Evolutionary conservation across 2,329 filamentous ascomycete genomes (phyloP).

Genomic region (Paecilomyces dactylethromorphus): DNA sequence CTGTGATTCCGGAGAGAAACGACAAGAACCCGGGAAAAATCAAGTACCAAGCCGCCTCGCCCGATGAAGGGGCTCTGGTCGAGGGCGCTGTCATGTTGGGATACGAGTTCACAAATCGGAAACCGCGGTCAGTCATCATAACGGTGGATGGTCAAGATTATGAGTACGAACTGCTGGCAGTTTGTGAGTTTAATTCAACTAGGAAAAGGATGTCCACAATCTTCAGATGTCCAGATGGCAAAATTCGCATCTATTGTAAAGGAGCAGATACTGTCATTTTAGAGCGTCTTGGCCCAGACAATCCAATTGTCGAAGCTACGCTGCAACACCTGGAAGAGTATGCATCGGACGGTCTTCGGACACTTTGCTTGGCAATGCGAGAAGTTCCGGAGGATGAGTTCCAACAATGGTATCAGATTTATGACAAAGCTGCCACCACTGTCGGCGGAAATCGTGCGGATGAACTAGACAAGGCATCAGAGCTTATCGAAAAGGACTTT

Average conservation of each 20-base stretch:
- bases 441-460: constrained; percentile 88
- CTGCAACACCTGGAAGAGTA: constrained; percentile 97
- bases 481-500: constrained; percentile 89
- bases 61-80: constrained; percentile 93
- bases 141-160: constrained; percentile 63
- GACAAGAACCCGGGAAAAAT: constrained; percentile 73
- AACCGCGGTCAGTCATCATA: constrained; percentile 82
- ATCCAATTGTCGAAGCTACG: constrained; percentile 82
- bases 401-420: constrained; percentile 78
- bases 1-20: constrained; percentile 86
- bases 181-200: constrained; percentile 99
- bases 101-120: constrained; percentile 85
- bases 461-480: constrained; percentile 92
- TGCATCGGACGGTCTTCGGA: constrained; percentile 89
- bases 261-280: constrained; percentile 96
- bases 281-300: constrained; percentile 76
- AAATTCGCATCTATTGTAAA: constrained; percentile 89
- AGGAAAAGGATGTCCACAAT: constrained; percentile 97
- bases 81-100: constrained; percentile 80
- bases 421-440: constrained; percentile 80
- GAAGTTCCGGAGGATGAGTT: constrained; percentile 88
- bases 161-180: constrained; percentile 86
- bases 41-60: constrained; percentile 96
- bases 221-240: constrained; percentile 92
- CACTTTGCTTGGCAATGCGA: constrained; percentile 88